These are phyloP conservation scores for Vishniacozyma victoriae DNA, from an alignment of 768 basidiomycete species.

Conservation along the genomic window DNA sequence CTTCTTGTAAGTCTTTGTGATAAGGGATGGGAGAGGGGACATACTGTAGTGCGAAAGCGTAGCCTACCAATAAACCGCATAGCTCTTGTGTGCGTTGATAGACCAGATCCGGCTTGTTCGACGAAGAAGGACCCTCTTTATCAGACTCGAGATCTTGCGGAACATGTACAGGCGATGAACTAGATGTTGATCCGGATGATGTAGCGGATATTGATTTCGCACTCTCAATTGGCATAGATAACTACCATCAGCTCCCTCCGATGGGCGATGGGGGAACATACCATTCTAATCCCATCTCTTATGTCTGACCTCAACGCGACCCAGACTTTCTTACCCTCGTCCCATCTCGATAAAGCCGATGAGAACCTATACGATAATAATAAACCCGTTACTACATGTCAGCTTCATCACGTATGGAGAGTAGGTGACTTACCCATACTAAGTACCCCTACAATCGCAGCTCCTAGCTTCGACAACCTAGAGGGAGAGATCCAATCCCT, in stretches of 20 bases:
- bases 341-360: conserved; percentile 40
- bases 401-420: background rate
- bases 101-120: conserved; percentile 12
- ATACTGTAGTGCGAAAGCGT: conserved; percentile 44
- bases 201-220: too few species aligned
- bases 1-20: conserved; percentile 12
- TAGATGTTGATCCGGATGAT: too few species aligned
- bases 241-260: background rate
- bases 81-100: conserved; percentile 34
- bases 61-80: conserved; percentile 34
- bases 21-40: conserved; percentile 1
- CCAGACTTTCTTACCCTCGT: conserved; percentile 44
- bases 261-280: conserved; percentile 9
- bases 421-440: conserved; percentile 36
- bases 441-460: conserved; percentile 32
- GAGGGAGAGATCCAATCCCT: conserved; percentile 19
- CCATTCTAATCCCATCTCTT: conserved; percentile 39
- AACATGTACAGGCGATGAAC: too few species aligned
- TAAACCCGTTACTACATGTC: conserved; percentile 36
- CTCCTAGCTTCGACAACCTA: conserved; percentile 26
- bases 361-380: conserved; percentile 42
- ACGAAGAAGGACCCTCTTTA: too few species aligned
- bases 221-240: too few species aligned
- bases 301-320: conserved; percentile 29
- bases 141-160: too few species aligned